Percentiles rank a stretch among this genome's conserved stretches.
Evolutionary conservation across 352 stramenopile species (phyloP).

Genomic region (Phytophthora nicotianae): DNA sequence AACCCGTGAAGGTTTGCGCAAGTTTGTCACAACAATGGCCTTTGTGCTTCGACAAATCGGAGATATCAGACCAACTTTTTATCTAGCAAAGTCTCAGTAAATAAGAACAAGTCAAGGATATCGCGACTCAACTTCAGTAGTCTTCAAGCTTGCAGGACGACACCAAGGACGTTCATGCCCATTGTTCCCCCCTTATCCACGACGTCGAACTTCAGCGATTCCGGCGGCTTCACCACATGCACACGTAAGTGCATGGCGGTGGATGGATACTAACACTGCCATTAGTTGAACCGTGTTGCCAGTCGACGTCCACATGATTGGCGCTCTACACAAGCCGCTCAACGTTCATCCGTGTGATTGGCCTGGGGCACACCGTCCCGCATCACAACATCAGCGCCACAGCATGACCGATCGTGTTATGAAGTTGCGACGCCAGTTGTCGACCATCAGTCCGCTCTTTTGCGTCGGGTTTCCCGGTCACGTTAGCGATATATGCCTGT

Average conservation of each 20-base stretch:
- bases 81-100: neutral
- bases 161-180: neutral
- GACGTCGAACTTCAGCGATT: neutral
- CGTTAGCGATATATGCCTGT: conserved; percentile 18
- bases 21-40: conserved; percentile 15
- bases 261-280: neutral
- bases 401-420: neutral
- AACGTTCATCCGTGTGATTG: conserved; percentile 27
- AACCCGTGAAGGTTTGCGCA: neutral
- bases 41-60: conserved; percentile 1
- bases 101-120: too few relatives aligned
- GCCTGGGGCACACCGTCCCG: conserved; percentile 16
- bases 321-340: conserved; percentile 20
- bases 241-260: neutral
- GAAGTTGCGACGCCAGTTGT: conserved; percentile 25
- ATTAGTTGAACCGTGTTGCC: conserved; percentile 4
- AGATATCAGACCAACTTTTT: conserved; percentile 21
- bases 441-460: conserved; percentile 17
- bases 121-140: neutral
- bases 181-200: neutral
- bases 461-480: neutral
- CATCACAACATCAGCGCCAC: conserved; percentile 22
- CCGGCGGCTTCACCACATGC: neutral
- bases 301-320: conserved; percentile 25
- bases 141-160: neutral